phyloP scores from a whole-genome alignment of 495 filamentous ascomycete genomes.

The Tuber umbilicatum region DNA sequence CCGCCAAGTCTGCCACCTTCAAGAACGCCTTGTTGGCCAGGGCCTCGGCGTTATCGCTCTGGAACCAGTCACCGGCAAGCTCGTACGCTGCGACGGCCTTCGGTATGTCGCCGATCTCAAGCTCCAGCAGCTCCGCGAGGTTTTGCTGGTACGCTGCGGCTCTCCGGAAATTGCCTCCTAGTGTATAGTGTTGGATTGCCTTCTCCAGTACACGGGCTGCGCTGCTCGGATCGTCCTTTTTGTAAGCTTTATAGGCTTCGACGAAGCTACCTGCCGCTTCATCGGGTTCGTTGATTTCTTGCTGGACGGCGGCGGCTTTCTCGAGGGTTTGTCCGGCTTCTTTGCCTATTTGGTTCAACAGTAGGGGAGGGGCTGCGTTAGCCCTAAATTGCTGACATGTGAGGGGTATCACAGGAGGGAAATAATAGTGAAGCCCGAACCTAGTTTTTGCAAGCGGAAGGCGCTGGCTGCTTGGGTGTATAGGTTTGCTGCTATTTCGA shows the following conservation, averaged over 20 bases:
- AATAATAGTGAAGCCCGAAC: conserved; percentile 2
- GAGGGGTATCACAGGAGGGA: not conserved
- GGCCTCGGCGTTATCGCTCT: conserved; percentile 78
- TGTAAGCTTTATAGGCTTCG: conserved; percentile 77
- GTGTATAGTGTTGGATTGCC: conserved; percentile 71
- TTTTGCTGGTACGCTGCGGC: conserved; percentile 83
- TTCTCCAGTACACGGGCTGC: conserved; percentile 65
- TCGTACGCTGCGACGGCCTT: conserved; percentile 72
- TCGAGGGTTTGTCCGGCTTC: conserved; percentile 58
- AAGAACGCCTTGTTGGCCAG: conserved; percentile 78
- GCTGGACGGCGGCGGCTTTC: conserved; percentile 66
- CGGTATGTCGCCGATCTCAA: conserved; percentile 67
- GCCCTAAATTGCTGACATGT: not conserved
- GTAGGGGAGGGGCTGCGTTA: not conserved
- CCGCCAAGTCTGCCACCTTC: conserved; percentile 80
- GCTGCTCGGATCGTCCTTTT: conserved; percentile 69
- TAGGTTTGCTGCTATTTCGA: conserved; percentile 71
- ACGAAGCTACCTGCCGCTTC: conserved; percentile 75
- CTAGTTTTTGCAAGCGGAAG: conserved; percentile 47
- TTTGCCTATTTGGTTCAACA: conserved; percentile 50
- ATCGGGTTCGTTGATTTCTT: conserved; percentile 76
- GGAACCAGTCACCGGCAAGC: conserved; percentile 77
- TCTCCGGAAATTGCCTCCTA: conserved; percentile 77
- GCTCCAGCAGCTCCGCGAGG: conserved; percentile 73
- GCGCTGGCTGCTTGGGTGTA: conserved; percentile 77